Evolutionary conservation across 2,329 filamentous ascomycete species (phyloP).

Genomic region (Tolypocladium guangdongense): DNA sequence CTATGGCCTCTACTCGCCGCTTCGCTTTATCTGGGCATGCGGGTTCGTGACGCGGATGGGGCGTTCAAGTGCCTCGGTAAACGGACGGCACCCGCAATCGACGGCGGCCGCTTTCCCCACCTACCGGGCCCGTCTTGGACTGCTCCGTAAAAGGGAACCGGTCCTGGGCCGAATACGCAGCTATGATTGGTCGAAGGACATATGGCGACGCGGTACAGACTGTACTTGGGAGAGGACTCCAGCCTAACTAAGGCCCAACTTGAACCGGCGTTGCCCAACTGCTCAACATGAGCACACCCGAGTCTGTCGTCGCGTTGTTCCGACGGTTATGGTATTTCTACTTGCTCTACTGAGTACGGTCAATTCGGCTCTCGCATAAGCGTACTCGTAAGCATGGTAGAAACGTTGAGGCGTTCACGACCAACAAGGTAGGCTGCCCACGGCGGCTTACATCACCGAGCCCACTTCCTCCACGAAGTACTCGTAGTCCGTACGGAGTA

Average conservation of each 20-base stretch:
- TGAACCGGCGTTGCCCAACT: neutral
- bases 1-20: neutral
- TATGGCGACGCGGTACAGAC: no score
- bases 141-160: neutral
- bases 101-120: neutral
- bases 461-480: neutral
- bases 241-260: neutral
- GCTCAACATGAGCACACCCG: neutral
- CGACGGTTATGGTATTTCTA: no score
- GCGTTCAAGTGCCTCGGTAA: neutral
- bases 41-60: neutral
- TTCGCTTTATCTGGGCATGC: neutral
- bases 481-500: no score
- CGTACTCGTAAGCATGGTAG: no score
- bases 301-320: neutral
- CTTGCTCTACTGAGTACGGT: no score
- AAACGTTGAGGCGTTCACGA: neutral
- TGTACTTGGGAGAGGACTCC: neutral
- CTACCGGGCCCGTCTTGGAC: no score
- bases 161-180: neutral
- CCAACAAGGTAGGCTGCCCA: neutral
- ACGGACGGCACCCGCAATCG: neutral
- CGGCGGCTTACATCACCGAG: neutral
- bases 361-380: no score
- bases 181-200: no score